phyloP scores from a whole-genome alignment of 2,329 filamentous ascomycete genomes.

The Alternaria gaisen region DNA sequence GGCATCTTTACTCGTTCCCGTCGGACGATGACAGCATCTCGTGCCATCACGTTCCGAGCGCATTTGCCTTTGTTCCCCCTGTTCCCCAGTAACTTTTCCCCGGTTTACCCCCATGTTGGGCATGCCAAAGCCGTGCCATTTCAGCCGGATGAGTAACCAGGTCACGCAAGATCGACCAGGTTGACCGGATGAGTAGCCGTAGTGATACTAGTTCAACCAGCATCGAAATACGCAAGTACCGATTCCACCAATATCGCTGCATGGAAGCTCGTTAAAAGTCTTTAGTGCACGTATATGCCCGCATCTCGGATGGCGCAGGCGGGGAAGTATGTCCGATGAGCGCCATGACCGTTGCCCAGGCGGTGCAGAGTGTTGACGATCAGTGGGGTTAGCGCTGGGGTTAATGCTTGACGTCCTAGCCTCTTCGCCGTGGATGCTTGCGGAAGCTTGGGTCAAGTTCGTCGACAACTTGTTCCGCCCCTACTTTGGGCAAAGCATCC shows the following conservation, averaged over 20 bases:
- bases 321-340: conserved; percentile 14
- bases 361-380: conserved; percentile 19
- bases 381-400: conserved; percentile 25
- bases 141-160: conserved; percentile 8
- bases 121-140: not conserved
- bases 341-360: conserved; percentile 23
- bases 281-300: conserved; percentile 8
- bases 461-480: conserved; percentile 6
- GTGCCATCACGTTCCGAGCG: conserved; percentile 23
- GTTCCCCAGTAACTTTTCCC: not conserved
- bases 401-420: conserved; percentile 11
- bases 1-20: conserved; percentile 14
- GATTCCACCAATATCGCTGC: conserved; percentile 15
- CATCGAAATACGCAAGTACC: not conserved
- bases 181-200: conserved; percentile 5
- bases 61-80: not conserved
- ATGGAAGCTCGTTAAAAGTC: conserved; percentile 1
- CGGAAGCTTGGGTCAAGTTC: conserved; percentile 19
- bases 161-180: not conserved
- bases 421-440: conserved; percentile 20
- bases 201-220: not conserved
- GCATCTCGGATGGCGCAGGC: conserved; percentile 18
- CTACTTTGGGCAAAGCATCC: conserved; percentile 26
- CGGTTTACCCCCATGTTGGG: not conserved
- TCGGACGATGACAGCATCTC: conserved; percentile 21